Base-by-base conservation (phyloP, 2,329 filamentous ascomycete genomes). In the Fusarium avenaceum region DNA sequence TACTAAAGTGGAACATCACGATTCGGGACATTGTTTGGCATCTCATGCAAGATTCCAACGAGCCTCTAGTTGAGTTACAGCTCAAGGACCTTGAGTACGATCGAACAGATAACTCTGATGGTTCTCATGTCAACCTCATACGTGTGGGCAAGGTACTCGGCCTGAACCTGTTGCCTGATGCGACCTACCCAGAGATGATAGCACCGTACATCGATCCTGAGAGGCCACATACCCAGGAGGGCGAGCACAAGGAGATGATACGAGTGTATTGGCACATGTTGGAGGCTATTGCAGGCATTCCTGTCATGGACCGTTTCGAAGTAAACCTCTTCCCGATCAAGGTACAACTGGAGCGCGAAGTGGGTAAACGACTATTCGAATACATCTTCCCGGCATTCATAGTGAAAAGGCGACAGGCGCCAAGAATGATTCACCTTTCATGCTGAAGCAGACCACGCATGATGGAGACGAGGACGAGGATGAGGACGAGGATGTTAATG, bases 191-290 rank as follows among this genome's bases (percentile, higher is more conserved):
- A 0, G 92, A 97, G 76, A 98, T 99, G 86, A 93, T 99, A 63
- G 91, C 92, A 17, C 94, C 96, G 0, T 98, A 97, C 74, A 82
- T 91, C 22, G 92, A 97, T 64, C 86, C 87, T 52, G 86, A 89
- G 77, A 80, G 87, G 77, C 76, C 83, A 68, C 73, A 82, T 76
- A 68, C 67, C 24, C 64, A 67, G 17, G 73, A 76, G 7, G 47
- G 83, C 17, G 78, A 85, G 32, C 89, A 91, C 64, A 86, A 87
- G 45, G 93, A 94, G 75, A 98, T 98, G 91, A 87, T 99, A 51
- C 89, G 91, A 33, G 92, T 99, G 14, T 96, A 97, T 76, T 99
- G 96, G 93, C 90, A 97, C 76, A 97, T 97, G 93, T 86, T 99
- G 6, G 96, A 99, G 80, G 94, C 96, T 9, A 97, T 99, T 77